Conservation (phyloP, 2,329 filamentous ascomycete genomes). For the Aspergillus udagawae region DNA sequence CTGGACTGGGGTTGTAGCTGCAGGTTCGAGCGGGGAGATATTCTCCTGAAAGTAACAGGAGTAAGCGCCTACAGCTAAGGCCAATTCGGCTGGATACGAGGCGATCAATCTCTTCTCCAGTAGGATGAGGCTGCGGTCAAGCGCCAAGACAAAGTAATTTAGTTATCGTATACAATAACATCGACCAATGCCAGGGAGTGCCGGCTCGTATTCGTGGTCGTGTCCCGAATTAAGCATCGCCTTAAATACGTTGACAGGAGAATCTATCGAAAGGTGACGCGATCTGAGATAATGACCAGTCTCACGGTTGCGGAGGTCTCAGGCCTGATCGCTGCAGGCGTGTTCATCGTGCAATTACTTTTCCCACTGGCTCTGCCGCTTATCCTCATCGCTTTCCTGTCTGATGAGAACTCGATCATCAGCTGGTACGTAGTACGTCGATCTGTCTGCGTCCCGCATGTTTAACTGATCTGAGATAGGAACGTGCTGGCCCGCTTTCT, state of each 20-base stretch:
- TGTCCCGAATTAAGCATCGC: background rate
- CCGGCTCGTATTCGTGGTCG: background rate
- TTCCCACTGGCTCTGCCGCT: slow-evolving; percentile 34
- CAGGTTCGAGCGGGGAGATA: no score
- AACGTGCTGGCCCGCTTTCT: slow-evolving; percentile 35
- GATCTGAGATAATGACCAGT: background rate
- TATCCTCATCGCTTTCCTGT: slow-evolving; percentile 34
- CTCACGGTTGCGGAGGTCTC: slow-evolving; percentile 38
- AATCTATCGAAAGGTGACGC: no score
- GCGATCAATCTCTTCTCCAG: background rate
- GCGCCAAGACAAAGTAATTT: background rate
- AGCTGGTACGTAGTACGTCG: slow-evolving; percentile 31
- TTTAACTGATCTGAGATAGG: slow-evolving; percentile 18
- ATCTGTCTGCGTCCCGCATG: background rate
- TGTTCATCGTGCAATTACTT: slow-evolving; percentile 36
- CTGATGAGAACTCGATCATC: slow-evolving; percentile 34
- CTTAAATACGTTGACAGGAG: background rate
- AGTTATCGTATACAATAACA: background rate
- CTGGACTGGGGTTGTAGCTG: background rate
- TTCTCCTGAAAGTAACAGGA: no score
- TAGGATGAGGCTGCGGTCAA: no score
- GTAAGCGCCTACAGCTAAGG: no score
- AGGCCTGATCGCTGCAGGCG: slow-evolving; percentile 37
- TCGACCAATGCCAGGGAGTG: background rate
- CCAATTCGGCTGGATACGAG: background rate